Evolutionary conservation across 1,284 basidiomycete species (phyloP).

Genomic region (Heterobasidion parviporum): DNA sequence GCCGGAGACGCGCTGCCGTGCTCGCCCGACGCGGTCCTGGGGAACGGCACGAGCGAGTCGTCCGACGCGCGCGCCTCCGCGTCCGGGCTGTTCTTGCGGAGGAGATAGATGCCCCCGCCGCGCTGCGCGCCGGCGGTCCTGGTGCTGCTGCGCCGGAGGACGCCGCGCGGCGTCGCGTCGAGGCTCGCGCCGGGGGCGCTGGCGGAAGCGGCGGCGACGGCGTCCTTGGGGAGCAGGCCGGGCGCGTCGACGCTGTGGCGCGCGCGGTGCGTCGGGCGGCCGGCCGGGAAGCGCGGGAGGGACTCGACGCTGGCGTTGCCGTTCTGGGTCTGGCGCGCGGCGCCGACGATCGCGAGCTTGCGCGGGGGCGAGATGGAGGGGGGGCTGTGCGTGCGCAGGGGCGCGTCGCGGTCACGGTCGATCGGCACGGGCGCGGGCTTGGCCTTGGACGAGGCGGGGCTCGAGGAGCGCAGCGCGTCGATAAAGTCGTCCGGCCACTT

Average conservation of each 20-base stretch:
- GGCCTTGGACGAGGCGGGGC: conserved; percentile 18
- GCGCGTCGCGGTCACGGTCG: conserved; percentile 9
- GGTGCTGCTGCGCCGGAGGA: conserved; percentile 50
- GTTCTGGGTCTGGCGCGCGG: conserved; percentile 20
- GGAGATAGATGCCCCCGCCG: conserved; percentile 37
- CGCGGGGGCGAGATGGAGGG: conserved; percentile 45
- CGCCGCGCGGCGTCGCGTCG: conserved; percentile 32
- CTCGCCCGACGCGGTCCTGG: conserved; percentile 44
- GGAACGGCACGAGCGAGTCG: conserved; percentile 52
- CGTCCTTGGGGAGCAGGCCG: conserved; percentile 50
- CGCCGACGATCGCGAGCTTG: conserved; percentile 46
- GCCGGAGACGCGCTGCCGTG: conserved; percentile 17
- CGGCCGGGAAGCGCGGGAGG: conserved; percentile 33
- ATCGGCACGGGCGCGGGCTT: conserved; percentile 23
- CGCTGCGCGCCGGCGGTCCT: conserved; percentile 34
- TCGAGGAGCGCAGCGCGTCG: conserved; percentile 35
- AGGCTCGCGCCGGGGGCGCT: conserved; percentile 41
- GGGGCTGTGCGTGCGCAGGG: conserved; percentile 13
- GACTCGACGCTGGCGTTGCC: conserved; percentile 38
- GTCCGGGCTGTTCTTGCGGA: conserved; percentile 24
- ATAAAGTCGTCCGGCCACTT: conserved; percentile 80
- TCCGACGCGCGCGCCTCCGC: conserved; percentile 10
- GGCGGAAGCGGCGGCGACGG: conserved; percentile 46
- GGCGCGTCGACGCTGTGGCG: conserved; percentile 43
- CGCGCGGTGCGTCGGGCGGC: conserved; percentile 54